Evolutionary conservation across 495 filamentous ascomycete species (phyloP), one percentile per base, ranked within the genome.

Genomic region (Podospora anserina): DNA sequence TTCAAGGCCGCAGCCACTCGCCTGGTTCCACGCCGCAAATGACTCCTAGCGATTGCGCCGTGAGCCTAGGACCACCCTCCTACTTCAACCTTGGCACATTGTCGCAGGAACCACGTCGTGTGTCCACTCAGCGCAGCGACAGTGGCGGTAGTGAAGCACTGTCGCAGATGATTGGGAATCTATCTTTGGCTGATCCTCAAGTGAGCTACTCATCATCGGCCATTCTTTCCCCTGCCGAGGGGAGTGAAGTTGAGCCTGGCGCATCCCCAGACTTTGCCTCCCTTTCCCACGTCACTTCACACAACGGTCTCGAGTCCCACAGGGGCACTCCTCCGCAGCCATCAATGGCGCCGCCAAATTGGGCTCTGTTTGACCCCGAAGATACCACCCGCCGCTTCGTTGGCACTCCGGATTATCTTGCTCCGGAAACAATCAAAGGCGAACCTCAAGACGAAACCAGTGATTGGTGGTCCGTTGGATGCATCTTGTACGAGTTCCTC

Each of bases 381-480:
- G 95, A 99, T 72, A 93, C 88, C 68, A 94, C 92, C 75, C 89
- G 96, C 62, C 89, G 91, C 53, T 99, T 99, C 76, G 95, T 99
- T 19, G 95, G 95, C 54, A 99, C 95, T 1, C 95, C 95, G 1
- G 95, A 99, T 80, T 99, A 99, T 78, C 86, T 99, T 19, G 94
- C 95, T 2, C 95, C 95, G 2, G 95, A 99, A 77, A 99, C 95
- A 0, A 97, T 99, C 76, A 93, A 92, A 74, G 95, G 95, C 62
- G 86, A 91, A 68, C 92, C 94, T 0, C 95, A 98, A 79, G 95
- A 99, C 76, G 93, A 98, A 76, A 94, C 93, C 71, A 97, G 95
- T 77, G 95, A 99, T 86, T 99, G 95, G 95, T 99, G 95, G 95
- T 98, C 95, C 6, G 82, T 99, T 59, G 95, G 95, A 2, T 98